Base-by-base conservation (phyloP, 2,329 filamentous ascomycete genomes). In the Hymenoscyphus infarciens region DNA sequence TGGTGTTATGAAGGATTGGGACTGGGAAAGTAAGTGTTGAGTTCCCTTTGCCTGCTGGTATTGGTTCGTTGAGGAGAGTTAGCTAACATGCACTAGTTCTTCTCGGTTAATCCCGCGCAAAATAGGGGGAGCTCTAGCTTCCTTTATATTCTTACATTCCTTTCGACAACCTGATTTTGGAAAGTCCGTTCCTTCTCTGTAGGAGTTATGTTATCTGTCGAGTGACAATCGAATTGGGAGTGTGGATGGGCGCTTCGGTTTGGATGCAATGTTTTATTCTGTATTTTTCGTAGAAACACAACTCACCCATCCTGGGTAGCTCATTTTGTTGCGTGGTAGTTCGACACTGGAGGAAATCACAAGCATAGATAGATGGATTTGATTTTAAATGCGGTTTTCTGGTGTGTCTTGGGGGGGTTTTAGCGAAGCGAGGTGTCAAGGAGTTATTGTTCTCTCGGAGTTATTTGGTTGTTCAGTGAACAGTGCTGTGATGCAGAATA, bases 1-100 rank as follows among this genome's bases (percentile, higher is more conserved):
- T 8, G 84, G 86, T 42, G 86, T 90, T 52, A 90, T 90, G 87
- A 83, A 82, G 65, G 87, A 89, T 68, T 88, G 85, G 85, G 77
- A 80, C n/a, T 90, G 87, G 87, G 87, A 90, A 80, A 82, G 87
- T 88, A 77, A 77, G 81, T 77, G 27, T 13, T 10, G 19, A 22
- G 25, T 52, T 3, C 19, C 3, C 19, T 25, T 52, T 5, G 8
- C 19, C 19, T 13, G 10, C 4, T 13, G 19, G 8, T 10, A 1
- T 52, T 25, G 45, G 19, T 22, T 25, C 13, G 42, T 52, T 25
- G 22, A 25, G 19, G n/a, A 5, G 22, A 3, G 19, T 8, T 19
- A 11, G 19, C 45, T 52, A 52, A 52, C 45, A 52, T 52, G 22
- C 10, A 25, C 22, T 52, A 52, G 45, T 52, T 5, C 45, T 52